Conservation (phyloP, 176 grass and related monocot species). For the Guadua angustifolia region DNA sequence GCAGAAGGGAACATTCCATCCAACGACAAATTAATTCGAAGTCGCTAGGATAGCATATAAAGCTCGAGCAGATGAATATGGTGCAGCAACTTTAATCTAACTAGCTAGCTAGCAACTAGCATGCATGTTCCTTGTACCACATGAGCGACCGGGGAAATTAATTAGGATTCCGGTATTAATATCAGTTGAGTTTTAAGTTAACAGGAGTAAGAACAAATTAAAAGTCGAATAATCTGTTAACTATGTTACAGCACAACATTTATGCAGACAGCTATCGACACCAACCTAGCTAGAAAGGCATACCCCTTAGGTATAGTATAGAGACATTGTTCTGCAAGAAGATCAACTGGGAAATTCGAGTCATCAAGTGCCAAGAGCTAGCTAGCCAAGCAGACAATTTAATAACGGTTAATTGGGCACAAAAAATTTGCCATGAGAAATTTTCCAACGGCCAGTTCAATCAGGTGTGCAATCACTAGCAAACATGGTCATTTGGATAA, state of each 20-base stretch:
- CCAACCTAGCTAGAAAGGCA: neutral
- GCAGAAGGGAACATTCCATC: conserved; percentile 42
- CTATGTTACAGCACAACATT: neutral
- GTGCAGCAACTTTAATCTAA: conserved; percentile 10
- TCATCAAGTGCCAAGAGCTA: neutral
- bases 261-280: neutral
- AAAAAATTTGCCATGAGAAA: conserved; percentile 29
- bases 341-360: neutral
- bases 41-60: conserved; percentile 14
- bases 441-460: neutral
- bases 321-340: neutral
- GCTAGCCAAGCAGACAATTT: neutral
- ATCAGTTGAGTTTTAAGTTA: neutral
- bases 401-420: neutral
- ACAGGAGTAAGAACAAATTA: neutral
- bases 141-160: neutral
- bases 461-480: conserved; percentile 7
- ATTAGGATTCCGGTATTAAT: neutral
- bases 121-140: neutral
- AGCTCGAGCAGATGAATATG: neutral
- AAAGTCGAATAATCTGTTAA: neutral
- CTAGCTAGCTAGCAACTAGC: neutral
- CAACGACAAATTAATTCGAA: conserved; percentile 11
- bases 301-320: neutral
- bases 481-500: conserved; percentile 9